phyloP scores from a whole-genome alignment of 352 stramenopile species.

The Pythium rhizo-oryzae region DNA sequence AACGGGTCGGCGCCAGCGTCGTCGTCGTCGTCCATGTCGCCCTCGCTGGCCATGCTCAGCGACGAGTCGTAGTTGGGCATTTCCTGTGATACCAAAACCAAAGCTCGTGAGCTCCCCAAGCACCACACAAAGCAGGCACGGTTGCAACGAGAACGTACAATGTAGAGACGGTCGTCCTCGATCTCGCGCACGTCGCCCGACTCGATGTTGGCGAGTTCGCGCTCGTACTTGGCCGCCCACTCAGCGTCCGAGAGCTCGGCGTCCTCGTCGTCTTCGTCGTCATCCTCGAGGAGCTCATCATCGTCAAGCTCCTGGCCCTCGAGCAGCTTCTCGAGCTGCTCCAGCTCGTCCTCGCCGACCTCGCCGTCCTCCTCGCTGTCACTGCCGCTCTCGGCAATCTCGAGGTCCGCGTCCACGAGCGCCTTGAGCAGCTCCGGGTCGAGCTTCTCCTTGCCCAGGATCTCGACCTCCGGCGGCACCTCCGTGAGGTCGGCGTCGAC shows the following conservation, averaged over 20 bases:
- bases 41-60: slow-evolving; percentile 52
- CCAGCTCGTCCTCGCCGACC: slow-evolving; percentile 34
- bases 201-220: slow-evolving; percentile 59
- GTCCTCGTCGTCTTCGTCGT: slow-evolving; percentile 52
- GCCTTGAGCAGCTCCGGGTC: slow-evolving; percentile 37
- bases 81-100: slow-evolving; percentile 34
- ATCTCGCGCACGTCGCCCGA: slow-evolving; percentile 36
- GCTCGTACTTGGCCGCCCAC: slow-evolving; percentile 73
- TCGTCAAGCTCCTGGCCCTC: slow-evolving; percentile 14
- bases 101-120: neutral
- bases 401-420: slow-evolving; percentile 24
- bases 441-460: slow-evolving; percentile 54
- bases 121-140: too few species aligned
- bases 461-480: slow-evolving; percentile 63
- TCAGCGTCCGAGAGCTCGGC: slow-evolving; percentile 49
- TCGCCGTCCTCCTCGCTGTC: slow-evolving; percentile 17
- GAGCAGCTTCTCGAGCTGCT: slow-evolving; percentile 28
- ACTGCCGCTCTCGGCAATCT: slow-evolving; percentile 14
- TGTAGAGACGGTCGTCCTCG: slow-evolving; percentile 73
- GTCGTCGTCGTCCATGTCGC: slow-evolving; percentile 40
- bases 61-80: slow-evolving; percentile 73
- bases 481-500: slow-evolving; percentile 43
- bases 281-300: slow-evolving; percentile 28
- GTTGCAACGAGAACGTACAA: slow-evolving; percentile 34
- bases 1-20: slow-evolving; percentile 47